Conservation (phyloP, 352 stramenopile genomes). For the Phytophthora palmivora region DNA sequence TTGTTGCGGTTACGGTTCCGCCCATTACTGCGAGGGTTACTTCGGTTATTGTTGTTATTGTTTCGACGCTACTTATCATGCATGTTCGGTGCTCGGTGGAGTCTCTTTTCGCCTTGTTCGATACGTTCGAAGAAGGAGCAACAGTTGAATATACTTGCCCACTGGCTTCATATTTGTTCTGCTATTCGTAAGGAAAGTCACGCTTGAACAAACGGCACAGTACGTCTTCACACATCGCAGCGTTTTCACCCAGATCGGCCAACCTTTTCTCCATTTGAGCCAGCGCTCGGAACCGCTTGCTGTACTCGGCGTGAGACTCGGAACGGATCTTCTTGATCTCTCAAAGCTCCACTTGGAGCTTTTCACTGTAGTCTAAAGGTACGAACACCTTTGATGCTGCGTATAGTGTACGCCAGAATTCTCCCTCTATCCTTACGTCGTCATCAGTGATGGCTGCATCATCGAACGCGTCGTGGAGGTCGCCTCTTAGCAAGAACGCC, state of each 20-base stretch:
- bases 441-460: too few species aligned
- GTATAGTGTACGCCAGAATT: too few species aligned
- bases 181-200: background rate
- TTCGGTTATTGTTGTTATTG: too few species aligned
- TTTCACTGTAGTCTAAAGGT: background rate
- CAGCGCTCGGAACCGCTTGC: background rate
- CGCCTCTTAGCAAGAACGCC: slow-evolving; percentile 7
- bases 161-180: slow-evolving; percentile 8
- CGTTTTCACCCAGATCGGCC: background rate
- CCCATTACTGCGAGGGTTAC: background rate
- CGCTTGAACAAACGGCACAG: slow-evolving; percentile 6
- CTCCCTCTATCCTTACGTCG: too few species aligned
- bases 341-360: slow-evolving; percentile 10
- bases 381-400: too few species aligned
- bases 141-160: slow-evolving; percentile 6
- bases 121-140: slow-evolving; percentile 9
- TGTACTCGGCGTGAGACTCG: background rate
- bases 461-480: background rate
- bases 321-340: background rate
- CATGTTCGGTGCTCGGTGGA: too few species aligned
- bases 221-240: slow-evolving; percentile 6
- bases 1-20: background rate
- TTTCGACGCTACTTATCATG: background rate
- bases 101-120: slow-evolving; percentile 13
- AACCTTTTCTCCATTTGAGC: background rate